Evolutionary conservation across 1,139 yeast genomes (phyloP).

Genomic region (Lodderomyces jiufengensis): DNA sequence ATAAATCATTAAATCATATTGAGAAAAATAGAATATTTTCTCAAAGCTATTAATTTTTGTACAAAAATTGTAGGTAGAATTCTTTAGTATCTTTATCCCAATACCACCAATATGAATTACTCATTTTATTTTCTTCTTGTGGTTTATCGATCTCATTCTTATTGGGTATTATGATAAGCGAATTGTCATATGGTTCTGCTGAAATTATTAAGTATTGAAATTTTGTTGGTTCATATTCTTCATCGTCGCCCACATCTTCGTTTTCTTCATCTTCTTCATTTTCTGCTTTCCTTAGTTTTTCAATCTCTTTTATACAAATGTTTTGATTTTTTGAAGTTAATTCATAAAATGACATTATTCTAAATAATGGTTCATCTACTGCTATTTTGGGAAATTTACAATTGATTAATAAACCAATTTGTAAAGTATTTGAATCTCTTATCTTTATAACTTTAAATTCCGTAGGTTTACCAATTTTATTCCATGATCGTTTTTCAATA

Average conservation of each 20-base stretch:
- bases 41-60: constrained; percentile 24
- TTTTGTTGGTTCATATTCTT: constrained; percentile 31
- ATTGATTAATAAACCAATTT: constrained; percentile 60
- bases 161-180: constrained; percentile 67
- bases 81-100: constrained; percentile 70
- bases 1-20: no score
- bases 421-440: constrained; percentile 54
- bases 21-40: no score
- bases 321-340: constrained; percentile 46
- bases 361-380: constrained; percentile 53
- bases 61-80: constrained; percentile 67
- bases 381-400: constrained; percentile 53
- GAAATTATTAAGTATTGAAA: constrained; percentile 69
- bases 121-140: constrained; percentile 27
- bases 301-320: constrained; percentile 22
- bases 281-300: constrained; percentile 13
- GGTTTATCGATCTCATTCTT: constrained; percentile 49
- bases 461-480: constrained; percentile 65
- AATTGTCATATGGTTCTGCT: constrained; percentile 81
- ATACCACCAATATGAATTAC: constrained; percentile 58
- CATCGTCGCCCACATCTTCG: constrained; percentile 16
- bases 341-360: constrained; percentile 75
- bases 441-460: constrained; percentile 64
- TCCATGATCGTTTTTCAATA: constrained; percentile 46
- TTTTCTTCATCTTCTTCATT: constrained; percentile 14